phyloP scores from a whole-genome alignment of 2,329 filamentous ascomycete species.

The Nigrospora osmanthi region DNA sequence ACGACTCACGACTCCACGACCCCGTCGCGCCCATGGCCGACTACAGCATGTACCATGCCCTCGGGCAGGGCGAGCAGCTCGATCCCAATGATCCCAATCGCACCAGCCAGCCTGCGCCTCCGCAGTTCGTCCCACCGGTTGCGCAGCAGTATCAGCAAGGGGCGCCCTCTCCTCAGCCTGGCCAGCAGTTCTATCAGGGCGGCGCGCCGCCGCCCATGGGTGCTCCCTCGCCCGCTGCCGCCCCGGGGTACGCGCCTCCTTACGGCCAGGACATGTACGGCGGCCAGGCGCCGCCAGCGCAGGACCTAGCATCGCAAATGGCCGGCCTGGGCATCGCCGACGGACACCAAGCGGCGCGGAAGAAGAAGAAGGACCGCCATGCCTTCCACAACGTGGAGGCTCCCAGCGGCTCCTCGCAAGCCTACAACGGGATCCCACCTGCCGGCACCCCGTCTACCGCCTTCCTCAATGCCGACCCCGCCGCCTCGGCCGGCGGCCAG shows the following conservation, averaged over 20 bases:
- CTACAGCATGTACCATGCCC: slow-evolving; percentile 46
- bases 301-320: slow-evolving; percentile 65
- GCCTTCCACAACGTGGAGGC: slow-evolving; percentile 83
- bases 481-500: slow-evolving; percentile 33
- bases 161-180: slow-evolving; percentile 20
- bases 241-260: slow-evolving; percentile 22
- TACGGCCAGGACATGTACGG: slow-evolving; percentile 20
- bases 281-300: slow-evolving; percentile 24
- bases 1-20: neutral
- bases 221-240: slow-evolving; percentile 20
- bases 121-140: slow-evolving; percentile 49
- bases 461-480: slow-evolving; percentile 50
- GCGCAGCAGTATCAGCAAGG: slow-evolving; percentile 46
- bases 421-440: slow-evolving; percentile 61
- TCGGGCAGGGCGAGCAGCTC: slow-evolving; percentile 46
- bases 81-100: slow-evolving; percentile 48
- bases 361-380: slow-evolving; percentile 91
- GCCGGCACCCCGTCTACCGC: slow-evolving; percentile 44
- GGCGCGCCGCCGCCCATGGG: slow-evolving; percentile 22
- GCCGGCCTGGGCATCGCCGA: slow-evolving; percentile 63
- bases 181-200: slow-evolving; percentile 31
- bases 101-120: slow-evolving; percentile 39
- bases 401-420: slow-evolving; percentile 56
- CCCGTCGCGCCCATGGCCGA: slow-evolving; percentile 36
- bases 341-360: slow-evolving; percentile 44